phyloP scores from a whole-genome alignment of 192 early-diverging fungal species.

The Polychytrium aggregatum region DNA sequence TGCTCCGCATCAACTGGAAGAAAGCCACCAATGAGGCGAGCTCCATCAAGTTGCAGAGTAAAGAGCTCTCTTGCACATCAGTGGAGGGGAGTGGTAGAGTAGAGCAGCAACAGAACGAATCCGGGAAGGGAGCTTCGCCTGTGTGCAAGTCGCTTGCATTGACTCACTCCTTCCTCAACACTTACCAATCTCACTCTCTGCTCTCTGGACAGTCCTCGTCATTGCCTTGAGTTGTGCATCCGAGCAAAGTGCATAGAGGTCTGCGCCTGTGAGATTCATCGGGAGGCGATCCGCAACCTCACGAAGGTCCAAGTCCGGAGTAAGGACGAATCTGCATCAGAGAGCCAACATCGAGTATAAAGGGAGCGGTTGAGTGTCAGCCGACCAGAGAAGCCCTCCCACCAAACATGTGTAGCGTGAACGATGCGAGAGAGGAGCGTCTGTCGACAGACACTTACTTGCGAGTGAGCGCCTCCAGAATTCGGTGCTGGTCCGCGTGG shows the following conservation, averaged over 20 bases:
- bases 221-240: slow-evolving; percentile 97
- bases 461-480: slow-evolving; percentile 86
- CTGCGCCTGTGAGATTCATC: slow-evolving; percentile 91
- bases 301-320: slow-evolving; percentile 62
- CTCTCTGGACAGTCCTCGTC: slow-evolving; percentile 66
- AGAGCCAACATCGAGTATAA: not conserved
- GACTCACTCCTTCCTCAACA: no score
- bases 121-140: no score
- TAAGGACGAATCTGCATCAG: slow-evolving; percentile 62
- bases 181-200: slow-evolving; percentile 47
- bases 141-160: no score
- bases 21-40: no score
- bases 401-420: not conserved
- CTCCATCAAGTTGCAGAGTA: not conserved
- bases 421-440: not conserved
- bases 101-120: slow-evolving; percentile 4
- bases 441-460: slow-evolving; percentile 42
- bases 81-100: slow-evolving; percentile 3
- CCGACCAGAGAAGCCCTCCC: not conserved
- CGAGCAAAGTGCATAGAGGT: slow-evolving; percentile 96
- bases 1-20: no score
- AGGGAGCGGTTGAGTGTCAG: slow-evolving; percentile 1
- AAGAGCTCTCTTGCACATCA: not conserved
- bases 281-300: slow-evolving; percentile 75
- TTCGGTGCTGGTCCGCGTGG: slow-evolving; percentile 74